These are phyloP conservation scores for Antitrichia curtipendula DNA, from an alignment of 225 moss, liverwort and hornwort genomes.

Conservation along the genomic window DNA sequence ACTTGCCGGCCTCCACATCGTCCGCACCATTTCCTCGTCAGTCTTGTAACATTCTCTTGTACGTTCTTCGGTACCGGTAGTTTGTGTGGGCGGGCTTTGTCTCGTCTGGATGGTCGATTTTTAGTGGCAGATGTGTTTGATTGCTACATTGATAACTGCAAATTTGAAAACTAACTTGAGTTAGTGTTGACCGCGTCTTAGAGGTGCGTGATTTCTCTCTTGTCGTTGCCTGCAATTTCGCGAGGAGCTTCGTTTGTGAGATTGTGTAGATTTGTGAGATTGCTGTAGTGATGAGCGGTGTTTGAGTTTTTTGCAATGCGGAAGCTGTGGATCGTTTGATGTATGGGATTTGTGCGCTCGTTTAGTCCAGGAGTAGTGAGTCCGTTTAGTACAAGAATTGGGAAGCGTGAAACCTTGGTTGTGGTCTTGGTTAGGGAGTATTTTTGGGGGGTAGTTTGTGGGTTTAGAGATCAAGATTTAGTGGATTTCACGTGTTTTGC, in stretches of 20 bases:
- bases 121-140: background rate
- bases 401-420: background rate
- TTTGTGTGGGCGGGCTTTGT: background rate
- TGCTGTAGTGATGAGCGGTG: background rate
- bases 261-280: background rate
- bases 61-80: background rate
- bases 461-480: background rate
- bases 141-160: background rate
- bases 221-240: background rate
- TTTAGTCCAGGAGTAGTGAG: background rate
- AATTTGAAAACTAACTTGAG: background rate
- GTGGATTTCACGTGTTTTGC: background rate
- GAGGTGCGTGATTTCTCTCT: background rate
- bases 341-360: background rate
- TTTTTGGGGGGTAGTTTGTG: background rate
- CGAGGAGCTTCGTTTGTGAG: background rate
- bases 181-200: background rate
- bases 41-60: background rate
- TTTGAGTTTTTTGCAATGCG: background rate
- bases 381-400: background rate
- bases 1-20: background rate
- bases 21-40: background rate
- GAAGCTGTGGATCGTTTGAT: background rate
- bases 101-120: background rate
- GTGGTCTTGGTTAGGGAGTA: too few species aligned